Evolutionary conservation across 2,329 filamentous ascomycete genomes (phyloP).

Genomic region (Aspergillus sp.): DNA sequence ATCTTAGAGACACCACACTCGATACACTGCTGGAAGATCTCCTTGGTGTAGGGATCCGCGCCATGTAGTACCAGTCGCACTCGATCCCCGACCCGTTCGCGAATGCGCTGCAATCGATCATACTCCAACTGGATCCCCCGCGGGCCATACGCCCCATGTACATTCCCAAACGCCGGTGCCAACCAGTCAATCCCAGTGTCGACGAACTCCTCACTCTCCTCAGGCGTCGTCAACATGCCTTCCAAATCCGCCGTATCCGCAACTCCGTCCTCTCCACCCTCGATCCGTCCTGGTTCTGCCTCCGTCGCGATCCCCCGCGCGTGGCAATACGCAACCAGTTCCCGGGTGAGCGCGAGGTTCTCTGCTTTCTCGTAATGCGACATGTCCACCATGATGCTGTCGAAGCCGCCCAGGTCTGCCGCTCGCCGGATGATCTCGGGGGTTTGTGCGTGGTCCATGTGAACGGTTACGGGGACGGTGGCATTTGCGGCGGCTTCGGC

Average conservation of each 20-base stretch:
- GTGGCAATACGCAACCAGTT: conserved; percentile 57
- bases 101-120: conserved; percentile 44
- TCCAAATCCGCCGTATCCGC: conserved; percentile 57
- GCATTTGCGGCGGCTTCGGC: conserved; percentile 50
- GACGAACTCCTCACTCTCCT: conserved; percentile 63
- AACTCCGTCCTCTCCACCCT: conserved; percentile 67
- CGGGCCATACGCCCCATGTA: conserved; percentile 65
- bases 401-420: conserved; percentile 55
- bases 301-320: conserved; percentile 59
- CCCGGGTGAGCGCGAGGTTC: conserved; percentile 57
- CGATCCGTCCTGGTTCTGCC: conserved; percentile 63
- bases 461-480: conserved; percentile 52
- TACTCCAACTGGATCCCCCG: conserved; percentile 57
- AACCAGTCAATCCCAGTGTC: conserved; percentile 64
- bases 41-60: conserved; percentile 49
- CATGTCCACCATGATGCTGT: conserved; percentile 73
- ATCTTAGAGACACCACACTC: conserved; percentile 48
- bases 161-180: conserved; percentile 67
- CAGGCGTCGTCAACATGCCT: conserved; percentile 57
- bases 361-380: conserved; percentile 62
- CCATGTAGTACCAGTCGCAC: conserved; percentile 52
- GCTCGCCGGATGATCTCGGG: conserved; percentile 54
- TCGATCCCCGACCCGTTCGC: conserved; percentile 40
- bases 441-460: conserved; percentile 60
- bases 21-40: conserved; percentile 49